phyloP scores from a whole-genome alignment of 169 alveolate species.

The Cryptosporidium meleagridis region DNA sequence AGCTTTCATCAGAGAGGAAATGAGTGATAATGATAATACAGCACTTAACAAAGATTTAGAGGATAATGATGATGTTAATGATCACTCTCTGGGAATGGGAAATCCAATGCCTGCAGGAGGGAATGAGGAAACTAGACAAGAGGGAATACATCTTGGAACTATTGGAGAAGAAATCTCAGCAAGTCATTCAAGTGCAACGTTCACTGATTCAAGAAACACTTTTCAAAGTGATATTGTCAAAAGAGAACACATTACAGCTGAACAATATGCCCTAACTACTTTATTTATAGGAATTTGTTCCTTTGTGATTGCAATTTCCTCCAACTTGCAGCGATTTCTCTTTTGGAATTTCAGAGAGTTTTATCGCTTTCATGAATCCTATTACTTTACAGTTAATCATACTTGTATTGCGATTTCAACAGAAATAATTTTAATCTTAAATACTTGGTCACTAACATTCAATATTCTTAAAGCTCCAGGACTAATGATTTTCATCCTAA shows the following conservation, averaged over 20 bases:
- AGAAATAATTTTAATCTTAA: constrained; percentile 33
- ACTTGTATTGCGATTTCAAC: constrained; percentile 60
- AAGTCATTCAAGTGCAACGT: constrained; percentile 29
- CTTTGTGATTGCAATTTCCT: constrained; percentile 27
- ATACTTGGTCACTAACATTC: constrained; percentile 55
- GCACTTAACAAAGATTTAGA: constrained; percentile 48
- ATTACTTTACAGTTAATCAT: constrained; percentile 22
- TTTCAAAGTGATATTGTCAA: constrained; percentile 59
- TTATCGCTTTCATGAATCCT: constrained; percentile 63
- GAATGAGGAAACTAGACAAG: constrained; percentile 21
- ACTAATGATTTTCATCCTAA: constrained; percentile 38
- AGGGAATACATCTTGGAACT: constrained; percentile 37
- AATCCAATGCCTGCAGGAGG: neutral
- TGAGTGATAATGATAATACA: constrained; percentile 54
- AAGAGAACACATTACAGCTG: constrained; percentile 67
- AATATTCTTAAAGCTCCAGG: constrained; percentile 60
- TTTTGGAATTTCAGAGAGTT: constrained; percentile 62
- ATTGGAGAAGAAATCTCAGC: constrained; percentile 61
- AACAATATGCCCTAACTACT: constrained; percentile 45
- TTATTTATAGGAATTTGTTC: constrained; percentile 68
- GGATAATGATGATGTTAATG: constrained; percentile 51
- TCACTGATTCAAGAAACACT: constrained; percentile 55
- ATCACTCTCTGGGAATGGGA: constrained; percentile 4
- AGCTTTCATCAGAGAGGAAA: constrained; percentile 65
- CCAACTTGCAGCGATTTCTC: constrained; percentile 53